Base-by-base conservation (phyloP, 2,329 filamentous ascomycete species). In the Plenodomus tracheiphilus region DNA sequence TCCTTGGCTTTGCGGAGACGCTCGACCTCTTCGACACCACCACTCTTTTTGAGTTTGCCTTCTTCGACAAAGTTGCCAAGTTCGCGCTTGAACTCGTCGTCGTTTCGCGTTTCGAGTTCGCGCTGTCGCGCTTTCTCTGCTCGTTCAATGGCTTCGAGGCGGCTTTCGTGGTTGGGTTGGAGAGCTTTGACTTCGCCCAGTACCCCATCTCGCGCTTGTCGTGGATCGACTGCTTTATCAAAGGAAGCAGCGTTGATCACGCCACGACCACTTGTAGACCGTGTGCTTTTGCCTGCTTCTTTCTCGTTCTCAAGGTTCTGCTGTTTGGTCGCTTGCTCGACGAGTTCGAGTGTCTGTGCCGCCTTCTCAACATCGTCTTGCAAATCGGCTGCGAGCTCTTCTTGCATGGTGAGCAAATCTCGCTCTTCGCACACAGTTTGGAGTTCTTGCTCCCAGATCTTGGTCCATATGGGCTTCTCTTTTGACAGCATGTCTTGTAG, bases 381-480 rank as follows among this genome's bases (percentile, higher is more conserved):
- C 55, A 99, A 76, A 76, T 99, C 94, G 38, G 92, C 85, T 57
- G 93, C 87, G 54, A 99, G 83, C 63, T 97, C 94, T 76, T 99
- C 94, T 79, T 96, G 93, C 80, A 97, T 88, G 41, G 91, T 94
- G 61, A 99, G 83, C 73, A 97, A 86, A 68, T 97, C 93, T 59
- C 92, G 86, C 66, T 97, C 94, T 70, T 96, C 91, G 75, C 94
- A 97, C 2, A 99, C 93, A 43, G 93, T 87, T 72, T 97, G 91
- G 39, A 99, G 79, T 72, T 97, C 92, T 75, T 95, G 92, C 81
- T 97, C 93, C 94, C 94, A 99, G 57, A 97, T 96, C 83, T 97
- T 97, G 46, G 91, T 97, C 93, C 94, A 99, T 49, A 97, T 80
- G 0, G 94, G 94, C 73, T 96, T 96, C 81, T 99, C 94, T 39